Conservation (phyloP, 768 basidiomycete genomes). For the Trametes meyenii region DNA sequence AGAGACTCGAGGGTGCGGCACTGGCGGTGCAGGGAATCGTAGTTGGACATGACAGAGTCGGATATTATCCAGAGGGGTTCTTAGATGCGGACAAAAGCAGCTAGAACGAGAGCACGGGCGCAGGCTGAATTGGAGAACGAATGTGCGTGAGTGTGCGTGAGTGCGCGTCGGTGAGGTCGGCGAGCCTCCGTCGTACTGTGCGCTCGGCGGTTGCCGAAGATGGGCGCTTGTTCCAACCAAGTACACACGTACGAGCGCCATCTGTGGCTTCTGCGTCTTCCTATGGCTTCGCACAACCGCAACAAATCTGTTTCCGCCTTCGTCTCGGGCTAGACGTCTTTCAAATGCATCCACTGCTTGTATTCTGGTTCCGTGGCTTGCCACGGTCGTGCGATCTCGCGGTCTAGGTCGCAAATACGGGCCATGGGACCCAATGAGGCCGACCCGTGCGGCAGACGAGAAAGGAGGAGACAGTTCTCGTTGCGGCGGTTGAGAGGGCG, state of each 20-base stretch:
- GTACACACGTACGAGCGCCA: background rate
- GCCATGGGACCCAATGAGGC: background rate
- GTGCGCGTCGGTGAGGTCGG: background rate
- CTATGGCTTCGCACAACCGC: too few relatives aligned
- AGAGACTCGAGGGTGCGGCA: slow-evolving; percentile 92
- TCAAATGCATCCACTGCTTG: background rate
- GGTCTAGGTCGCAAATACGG: background rate
- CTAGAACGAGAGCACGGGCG: background rate
- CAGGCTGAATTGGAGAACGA: slow-evolving; percentile 3
- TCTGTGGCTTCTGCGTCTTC: background rate
- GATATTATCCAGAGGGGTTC: background rate
- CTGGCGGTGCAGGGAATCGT: slow-evolving; percentile 89
- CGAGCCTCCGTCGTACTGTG: background rate
- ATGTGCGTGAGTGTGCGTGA: background rate
- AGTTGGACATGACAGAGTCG: slow-evolving; percentile 62
- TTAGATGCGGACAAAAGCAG: background rate
- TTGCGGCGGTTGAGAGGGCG: slow-evolving; percentile 11
- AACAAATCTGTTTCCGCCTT: background rate
- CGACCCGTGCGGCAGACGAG: background rate
- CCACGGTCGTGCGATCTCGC: slow-evolving; percentile 1
- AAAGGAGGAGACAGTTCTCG: slow-evolving; percentile 5
- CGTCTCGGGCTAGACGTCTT: background rate
- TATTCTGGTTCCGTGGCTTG: background rate
- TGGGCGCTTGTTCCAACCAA: background rate
- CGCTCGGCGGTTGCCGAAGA: slow-evolving; percentile 5